Conservation (phyloP, 2,329 filamentous ascomycete genomes). For the Cercospora beticola region DNA sequence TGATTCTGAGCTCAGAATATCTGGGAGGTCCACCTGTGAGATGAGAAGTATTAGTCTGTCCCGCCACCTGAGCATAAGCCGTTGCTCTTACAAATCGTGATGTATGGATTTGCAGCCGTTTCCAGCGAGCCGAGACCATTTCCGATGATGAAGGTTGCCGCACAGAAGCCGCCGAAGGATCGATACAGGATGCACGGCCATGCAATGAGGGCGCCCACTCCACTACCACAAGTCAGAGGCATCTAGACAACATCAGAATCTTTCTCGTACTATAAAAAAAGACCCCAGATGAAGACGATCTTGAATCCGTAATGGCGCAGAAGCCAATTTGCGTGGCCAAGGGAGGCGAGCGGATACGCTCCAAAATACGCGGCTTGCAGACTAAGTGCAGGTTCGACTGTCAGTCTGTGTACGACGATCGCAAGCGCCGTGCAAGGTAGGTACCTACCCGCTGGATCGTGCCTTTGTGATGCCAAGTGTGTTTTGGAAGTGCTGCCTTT, state of each 20-base stretch:
- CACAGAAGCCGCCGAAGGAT: conserved; percentile 61
- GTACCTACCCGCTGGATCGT: conserved; percentile 34
- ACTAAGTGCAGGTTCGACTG: not conserved
- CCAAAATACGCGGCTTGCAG: conserved; percentile 53
- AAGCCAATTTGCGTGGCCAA: conserved; percentile 43
- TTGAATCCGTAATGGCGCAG: conserved; percentile 53
- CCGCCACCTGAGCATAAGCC: not conserved
- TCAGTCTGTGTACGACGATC: not conserved
- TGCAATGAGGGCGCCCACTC: conserved; percentile 57
- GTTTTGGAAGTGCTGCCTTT: conserved; percentile 51
- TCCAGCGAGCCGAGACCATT: conserved; percentile 57
- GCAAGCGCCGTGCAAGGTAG: not conserved
- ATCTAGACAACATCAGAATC: not conserved
- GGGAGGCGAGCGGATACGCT: conserved; percentile 51
- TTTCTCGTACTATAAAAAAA: conserved; percentile 47
- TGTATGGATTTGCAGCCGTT: conserved; percentile 58
- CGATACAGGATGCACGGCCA: conserved; percentile 58
- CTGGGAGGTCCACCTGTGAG: conserved; percentile 52
- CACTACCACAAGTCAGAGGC: conserved; percentile 26
- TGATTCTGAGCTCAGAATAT: conserved; percentile 59
- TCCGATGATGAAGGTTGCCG: conserved; percentile 57
- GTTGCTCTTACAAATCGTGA: conserved; percentile 47
- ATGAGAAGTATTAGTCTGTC: not conserved
- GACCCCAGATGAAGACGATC: conserved; percentile 51
- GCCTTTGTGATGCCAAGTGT: conserved; percentile 47